These are phyloP conservation scores for Arachis monticola DNA, from an alignment of 331 rosid species.

Conservation along the genomic window DNA sequence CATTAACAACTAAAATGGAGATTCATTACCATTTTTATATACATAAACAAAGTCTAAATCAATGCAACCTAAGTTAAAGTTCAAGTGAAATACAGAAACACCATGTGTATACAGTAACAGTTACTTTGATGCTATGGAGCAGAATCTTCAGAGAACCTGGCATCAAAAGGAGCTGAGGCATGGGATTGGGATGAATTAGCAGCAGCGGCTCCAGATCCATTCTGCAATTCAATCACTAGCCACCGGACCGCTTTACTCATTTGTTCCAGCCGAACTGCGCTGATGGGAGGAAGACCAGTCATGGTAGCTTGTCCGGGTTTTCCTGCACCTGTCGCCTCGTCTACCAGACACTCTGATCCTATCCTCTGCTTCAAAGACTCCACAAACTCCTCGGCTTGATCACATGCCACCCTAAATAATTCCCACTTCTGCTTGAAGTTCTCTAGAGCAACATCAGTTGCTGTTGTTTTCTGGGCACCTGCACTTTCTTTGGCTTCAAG, in stretches of 20 bases:
- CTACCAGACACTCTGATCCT: slow-evolving; percentile 86
- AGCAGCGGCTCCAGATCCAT: slow-evolving; percentile 73
- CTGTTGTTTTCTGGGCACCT: slow-evolving; percentile 55
- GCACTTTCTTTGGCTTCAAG: slow-evolving; percentile 70
- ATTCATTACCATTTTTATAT: background rate
- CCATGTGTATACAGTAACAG: background rate
- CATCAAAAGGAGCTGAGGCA: slow-evolving; percentile 75
- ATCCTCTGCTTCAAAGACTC: slow-evolving; percentile 89
- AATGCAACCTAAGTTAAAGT: background rate
- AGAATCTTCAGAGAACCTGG: slow-evolving; percentile 51
- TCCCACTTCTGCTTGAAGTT: slow-evolving; percentile 92
- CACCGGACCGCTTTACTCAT: slow-evolving; percentile 90
- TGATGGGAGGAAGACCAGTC: slow-evolving; percentile 77
- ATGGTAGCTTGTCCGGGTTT: slow-evolving; percentile 60
- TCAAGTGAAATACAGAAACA: background rate
- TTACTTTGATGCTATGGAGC: slow-evolving; percentile 30
- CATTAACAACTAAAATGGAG: no score
- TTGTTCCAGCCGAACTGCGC: slow-evolving; percentile 87
- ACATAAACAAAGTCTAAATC: background rate
- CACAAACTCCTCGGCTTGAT: slow-evolving; percentile 88
- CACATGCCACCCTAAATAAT: slow-evolving; percentile 78
- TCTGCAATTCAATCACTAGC: slow-evolving; percentile 85
- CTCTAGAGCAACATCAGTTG: slow-evolving; percentile 74
- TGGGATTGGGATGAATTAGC: slow-evolving; percentile 70
- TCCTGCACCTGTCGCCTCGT: slow-evolving; percentile 82